phyloP scores from a whole-genome alignment of 2,329 filamentous ascomycete species.

The Aspergillus terreus region DNA sequence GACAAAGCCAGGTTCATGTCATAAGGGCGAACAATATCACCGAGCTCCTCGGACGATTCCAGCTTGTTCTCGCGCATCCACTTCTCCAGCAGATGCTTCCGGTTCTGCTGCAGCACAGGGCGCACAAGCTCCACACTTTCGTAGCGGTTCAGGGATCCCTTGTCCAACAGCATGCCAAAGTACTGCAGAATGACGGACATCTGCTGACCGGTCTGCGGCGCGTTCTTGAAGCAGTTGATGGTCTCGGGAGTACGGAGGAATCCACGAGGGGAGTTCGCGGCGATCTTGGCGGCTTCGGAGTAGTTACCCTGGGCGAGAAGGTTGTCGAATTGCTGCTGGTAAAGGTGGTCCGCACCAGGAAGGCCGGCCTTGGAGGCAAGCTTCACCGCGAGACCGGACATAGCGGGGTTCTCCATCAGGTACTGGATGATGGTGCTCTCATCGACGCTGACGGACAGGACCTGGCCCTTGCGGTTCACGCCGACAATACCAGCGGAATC shows the following conservation, averaged over 20 bases:
- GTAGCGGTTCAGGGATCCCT: slow-evolving; percentile 86
- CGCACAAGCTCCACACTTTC: slow-evolving; percentile 92
- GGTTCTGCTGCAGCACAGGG: slow-evolving; percentile 86
- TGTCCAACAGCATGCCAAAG: slow-evolving; percentile 94
- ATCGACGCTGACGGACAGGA: slow-evolving; percentile 89
- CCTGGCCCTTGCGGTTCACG: slow-evolving; percentile 96
- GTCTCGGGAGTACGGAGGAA: slow-evolving; percentile 93
- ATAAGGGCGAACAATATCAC: slow-evolving; percentile 86
- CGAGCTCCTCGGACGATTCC: slow-evolving; percentile 91
- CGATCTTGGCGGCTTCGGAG: slow-evolving; percentile 87
- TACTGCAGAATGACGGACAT: slow-evolving; percentile 96
- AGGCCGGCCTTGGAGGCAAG: slow-evolving; percentile 91
- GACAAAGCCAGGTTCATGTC: slow-evolving; percentile 82
- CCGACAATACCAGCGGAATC: slow-evolving; percentile 85
- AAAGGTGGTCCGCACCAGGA: slow-evolving; percentile 89
- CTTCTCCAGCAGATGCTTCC: slow-evolving; percentile 94
- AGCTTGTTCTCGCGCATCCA: slow-evolving; percentile 97
- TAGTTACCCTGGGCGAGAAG: slow-evolving; percentile 77
- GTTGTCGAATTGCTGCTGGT: slow-evolving; percentile 88
- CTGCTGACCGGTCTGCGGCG: slow-evolving; percentile 67
- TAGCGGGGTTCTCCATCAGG: slow-evolving; percentile 92
- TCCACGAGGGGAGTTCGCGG: slow-evolving; percentile 91
- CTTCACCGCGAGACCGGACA: slow-evolving; percentile 90
- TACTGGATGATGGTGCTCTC: slow-evolving; percentile 90
- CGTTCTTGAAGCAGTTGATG: slow-evolving; percentile 90